Evolutionary conservation across 2,329 filamentous ascomycete species (phyloP), one percentile per base, ranked within the genome.

Genomic region (Arthrobotrys iridis): DNA sequence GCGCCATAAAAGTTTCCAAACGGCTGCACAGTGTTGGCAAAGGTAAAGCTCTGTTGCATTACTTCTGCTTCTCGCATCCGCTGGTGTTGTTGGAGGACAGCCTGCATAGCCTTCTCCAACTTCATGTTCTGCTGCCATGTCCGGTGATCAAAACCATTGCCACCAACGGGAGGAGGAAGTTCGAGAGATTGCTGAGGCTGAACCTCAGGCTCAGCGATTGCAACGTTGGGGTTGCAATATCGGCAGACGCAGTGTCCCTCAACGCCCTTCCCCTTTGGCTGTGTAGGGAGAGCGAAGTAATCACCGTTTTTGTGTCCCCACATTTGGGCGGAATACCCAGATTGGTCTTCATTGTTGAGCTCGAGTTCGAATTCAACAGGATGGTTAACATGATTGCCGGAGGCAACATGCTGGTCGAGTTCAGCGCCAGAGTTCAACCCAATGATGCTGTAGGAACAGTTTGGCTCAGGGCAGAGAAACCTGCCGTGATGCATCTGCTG

Each of bases 91-190:
- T 73, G 68, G 5, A 73, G 48, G 35, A 73, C 68, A 7, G 68
- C 60, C 18, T 73, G 68, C 68, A 73, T 73, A 18, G 68, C 68
- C 35, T 73, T 73, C 18, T 73, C 68, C 18, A 73, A 30, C 26
- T 73, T 73, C 68, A 73, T 73, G 26, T 73, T 73, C n/a, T 73
- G 68, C 41, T 73, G 68, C 68, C 68, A 73, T 65, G 68, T 73
- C 13, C 68, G 50, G 43, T 73, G 68, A 28, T 73, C 68, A 11
- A 73, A 73, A 11, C 68, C 68, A 46, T 73, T 73, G 24, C 68
- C 68, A 46, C 68, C 68, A 22, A 73, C 68, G 55, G 68, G 35
- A 35, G 68, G 68, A 55, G 68, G 68, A 18, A 73, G 68, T 37
- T 73, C 68, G 30, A 73, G 68, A 20, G 68, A 41, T 48, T 65